Base-by-base conservation (phyloP, 192 early-diverging fungal genomes). In the Coemansia sp. region DNA sequence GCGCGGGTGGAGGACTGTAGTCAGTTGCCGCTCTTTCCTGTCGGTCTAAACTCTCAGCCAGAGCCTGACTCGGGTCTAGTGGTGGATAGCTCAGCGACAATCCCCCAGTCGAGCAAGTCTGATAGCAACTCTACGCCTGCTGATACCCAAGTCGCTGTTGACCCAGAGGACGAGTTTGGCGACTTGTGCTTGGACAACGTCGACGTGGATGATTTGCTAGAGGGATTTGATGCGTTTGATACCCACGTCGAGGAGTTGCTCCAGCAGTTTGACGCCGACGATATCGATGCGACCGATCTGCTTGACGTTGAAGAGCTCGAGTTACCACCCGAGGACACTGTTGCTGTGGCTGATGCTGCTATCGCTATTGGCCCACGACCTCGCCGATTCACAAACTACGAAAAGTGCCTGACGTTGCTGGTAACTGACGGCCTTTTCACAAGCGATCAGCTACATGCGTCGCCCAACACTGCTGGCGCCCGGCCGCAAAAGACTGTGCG, bases 341-440 rank as follows among this genome's bases (percentile, higher is more conserved):
- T 34, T 18, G 33, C 2, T 62, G 34, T 18, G 3, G 13, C 34
- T 12, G n/a, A 16, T n/a, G 13, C 33, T 62, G 60, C 60, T 22
- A 33, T 62, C 34, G 33, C 36, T 33, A 16, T 33, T 38, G n/a
- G 33, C 31, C 33, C 31, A 15, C 60, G 18, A 40, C 29, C 36
- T 62, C 66, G 63, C 16, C 61, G 66, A 51, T 73, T 73, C 33
- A 68, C 67, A 29, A 24, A 38, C 38, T 72, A 67, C 49, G 82
- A 79, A 63, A 80, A 65, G 31, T 80, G 79, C 34, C 55, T 85
- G 69, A 67, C 69, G 33, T 73, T 85, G 52, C 63, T 74, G 18
- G 79, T 80, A 13, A 70, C 73, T 2, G 73, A 77, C 20, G 67
- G 78, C 16, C 63, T 52, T n/a, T 80, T 75, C 60, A 77, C 69